These are phyloP conservation scores for Geotrichum candidum DNA, from an alignment of 1,139 yeast genomes.

Conservation along the genomic window DNA sequence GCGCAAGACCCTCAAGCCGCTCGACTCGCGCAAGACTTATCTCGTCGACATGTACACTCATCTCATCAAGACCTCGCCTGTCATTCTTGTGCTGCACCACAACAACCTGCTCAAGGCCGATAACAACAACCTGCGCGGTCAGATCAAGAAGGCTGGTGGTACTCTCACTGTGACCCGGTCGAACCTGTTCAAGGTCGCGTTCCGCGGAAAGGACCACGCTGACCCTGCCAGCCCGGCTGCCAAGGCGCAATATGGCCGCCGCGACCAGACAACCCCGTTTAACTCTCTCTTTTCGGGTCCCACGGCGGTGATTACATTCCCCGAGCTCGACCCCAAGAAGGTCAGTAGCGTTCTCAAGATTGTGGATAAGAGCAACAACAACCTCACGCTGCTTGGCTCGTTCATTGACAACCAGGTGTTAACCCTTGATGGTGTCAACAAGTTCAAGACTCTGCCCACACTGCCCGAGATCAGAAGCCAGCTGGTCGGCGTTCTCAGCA, in stretches of 20 bases:
- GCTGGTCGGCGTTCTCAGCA: constrained; percentile 76
- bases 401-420: constrained; percentile 58
- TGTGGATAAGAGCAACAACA: constrained; percentile 61
- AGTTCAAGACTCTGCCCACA: constrained; percentile 68
- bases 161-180: constrained; percentile 61
- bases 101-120: constrained; percentile 71
- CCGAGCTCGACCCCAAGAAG: constrained; percentile 60
- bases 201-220: constrained; percentile 57
- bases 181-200: constrained; percentile 64
- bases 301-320: constrained; percentile 70
- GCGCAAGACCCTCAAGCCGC: constrained; percentile 17
- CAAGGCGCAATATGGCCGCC: constrained; percentile 26
- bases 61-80: constrained; percentile 59
- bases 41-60: constrained; percentile 72
- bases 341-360: constrained; percentile 59
- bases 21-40: constrained; percentile 60
- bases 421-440: constrained; percentile 48
- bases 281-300: constrained; percentile 72
- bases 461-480: constrained; percentile 70
- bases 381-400: constrained; percentile 78
- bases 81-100: constrained; percentile 74
- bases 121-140: constrained; percentile 55
- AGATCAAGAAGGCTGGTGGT: constrained; percentile 59
- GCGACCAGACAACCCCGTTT: constrained; percentile 52
- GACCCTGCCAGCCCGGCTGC: constrained; percentile 74